Evolutionary conservation across 352 stramenopile species (phyloP).

Genomic region (Globisporangium cystogenes): DNA sequence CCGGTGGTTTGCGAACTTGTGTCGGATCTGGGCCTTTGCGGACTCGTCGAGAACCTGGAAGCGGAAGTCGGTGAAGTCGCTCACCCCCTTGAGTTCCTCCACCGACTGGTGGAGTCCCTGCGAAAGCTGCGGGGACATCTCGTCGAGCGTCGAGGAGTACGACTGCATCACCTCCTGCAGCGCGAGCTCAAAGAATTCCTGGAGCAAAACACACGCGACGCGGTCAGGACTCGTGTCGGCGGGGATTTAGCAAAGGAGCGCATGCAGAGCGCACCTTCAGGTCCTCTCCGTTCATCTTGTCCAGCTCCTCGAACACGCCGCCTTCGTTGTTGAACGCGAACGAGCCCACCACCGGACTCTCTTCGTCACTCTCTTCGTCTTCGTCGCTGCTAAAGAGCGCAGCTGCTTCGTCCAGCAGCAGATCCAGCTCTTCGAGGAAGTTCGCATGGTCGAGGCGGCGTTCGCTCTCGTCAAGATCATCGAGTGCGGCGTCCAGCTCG

Average conservation of each 20-base stretch:
- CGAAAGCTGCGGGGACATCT: slow-evolving; percentile 44
- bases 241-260: background rate
- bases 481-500: slow-evolving; percentile 31
- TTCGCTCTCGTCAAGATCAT: slow-evolving; percentile 13
- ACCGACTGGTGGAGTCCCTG: slow-evolving; percentile 38
- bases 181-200: slow-evolving; percentile 70
- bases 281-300: slow-evolving; percentile 65
- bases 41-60: slow-evolving; percentile 49
- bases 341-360: slow-evolving; percentile 37
- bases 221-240: background rate
- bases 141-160: slow-evolving; percentile 44
- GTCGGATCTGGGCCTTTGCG: slow-evolving; percentile 27
- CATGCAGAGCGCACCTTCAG: slow-evolving; percentile 37
- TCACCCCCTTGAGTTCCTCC: slow-evolving; percentile 43
- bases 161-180: slow-evolving; percentile 56
- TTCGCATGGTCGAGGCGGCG: slow-evolving; percentile 18
- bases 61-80: slow-evolving; percentile 35
- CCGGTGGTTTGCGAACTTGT: slow-evolving; percentile 54
- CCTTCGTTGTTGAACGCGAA: slow-evolving; percentile 59
- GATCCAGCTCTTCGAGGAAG: slow-evolving; percentile 37
- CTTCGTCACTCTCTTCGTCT: slow-evolving; percentile 22
- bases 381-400: slow-evolving; percentile 31
- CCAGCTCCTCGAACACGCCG: slow-evolving; percentile 54
- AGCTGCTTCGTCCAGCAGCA: slow-evolving; percentile 48
- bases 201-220: background rate